Conservation (phyloP, 164 flowering plant genomes). For the Nelumbo lutea region DNA sequence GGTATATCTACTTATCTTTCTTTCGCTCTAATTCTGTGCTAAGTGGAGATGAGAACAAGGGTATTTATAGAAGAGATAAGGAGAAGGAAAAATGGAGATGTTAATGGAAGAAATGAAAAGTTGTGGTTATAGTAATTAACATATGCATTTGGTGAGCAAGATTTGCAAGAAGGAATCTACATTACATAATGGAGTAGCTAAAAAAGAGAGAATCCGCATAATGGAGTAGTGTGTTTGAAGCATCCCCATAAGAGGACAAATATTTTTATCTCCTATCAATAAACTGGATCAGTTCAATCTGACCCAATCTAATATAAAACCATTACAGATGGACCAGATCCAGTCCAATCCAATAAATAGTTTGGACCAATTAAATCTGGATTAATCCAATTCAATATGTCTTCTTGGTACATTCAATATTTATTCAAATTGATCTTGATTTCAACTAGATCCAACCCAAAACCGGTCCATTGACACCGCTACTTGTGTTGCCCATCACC, state of each 20-base stretch:
- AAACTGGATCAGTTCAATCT: no score
- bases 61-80: slow-evolving; percentile 15
- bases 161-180: neutral
- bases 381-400: no score
- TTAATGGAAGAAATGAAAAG: neutral
- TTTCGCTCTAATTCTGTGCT: neutral
- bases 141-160: slow-evolving; percentile 17
- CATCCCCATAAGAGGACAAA: slow-evolving; percentile 9
- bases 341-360: no score
- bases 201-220: neutral
- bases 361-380: no score
- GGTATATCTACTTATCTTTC: no score
- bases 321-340: no score
- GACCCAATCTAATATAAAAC: no score
- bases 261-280: neutral
- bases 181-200: neutral
- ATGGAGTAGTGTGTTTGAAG: slow-evolving; percentile 17
- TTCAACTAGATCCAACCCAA: no score
- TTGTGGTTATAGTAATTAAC: slow-evolving; percentile 9
- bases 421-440: no score
- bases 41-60: neutral
- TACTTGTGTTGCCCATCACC: no score
- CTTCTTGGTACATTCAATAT: no score
- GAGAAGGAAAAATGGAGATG: neutral
- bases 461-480: no score